Evolutionary conservation across 306 rosid species (phyloP).

Genomic region (Adenanthera pavonina): DNA sequence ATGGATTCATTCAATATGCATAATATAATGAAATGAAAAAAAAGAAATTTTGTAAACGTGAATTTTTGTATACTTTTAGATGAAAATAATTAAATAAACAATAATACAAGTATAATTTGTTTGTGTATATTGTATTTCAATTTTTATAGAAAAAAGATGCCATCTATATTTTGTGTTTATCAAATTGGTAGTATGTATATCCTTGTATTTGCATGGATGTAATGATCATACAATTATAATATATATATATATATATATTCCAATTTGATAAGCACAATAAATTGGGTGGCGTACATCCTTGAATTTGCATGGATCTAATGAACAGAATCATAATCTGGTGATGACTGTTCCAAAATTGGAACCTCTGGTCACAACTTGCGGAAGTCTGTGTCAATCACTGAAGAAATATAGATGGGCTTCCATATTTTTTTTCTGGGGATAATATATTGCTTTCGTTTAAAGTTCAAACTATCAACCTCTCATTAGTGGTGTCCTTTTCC

Average conservation of each 20-base stretch:
- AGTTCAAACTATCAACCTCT: constrained; percentile 48
- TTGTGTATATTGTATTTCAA: background rate
- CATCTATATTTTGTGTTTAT: background rate
- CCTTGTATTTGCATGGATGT: background rate
- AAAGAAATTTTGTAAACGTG: background rate
- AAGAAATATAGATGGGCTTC: background rate
- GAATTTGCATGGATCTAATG: constrained; percentile 12
- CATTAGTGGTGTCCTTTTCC: constrained; percentile 53
- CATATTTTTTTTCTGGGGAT: constrained; percentile 37
- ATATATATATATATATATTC: too few relatives aligned
- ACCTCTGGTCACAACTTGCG: background rate
- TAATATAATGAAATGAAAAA: background rate
- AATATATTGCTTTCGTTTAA: constrained; percentile 30
- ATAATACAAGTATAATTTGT: too few relatives aligned
- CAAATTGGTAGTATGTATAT: background rate
- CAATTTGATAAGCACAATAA: too few relatives aligned
- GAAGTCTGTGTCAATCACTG: background rate
- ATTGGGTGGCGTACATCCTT: background rate
- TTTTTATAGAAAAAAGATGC: background rate
- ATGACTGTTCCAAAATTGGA: constrained; percentile 33
- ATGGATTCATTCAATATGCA: background rate
- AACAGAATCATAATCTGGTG: background rate
- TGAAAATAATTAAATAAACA: too few relatives aligned
- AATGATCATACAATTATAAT: background rate
- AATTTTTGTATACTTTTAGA: background rate